Base-by-base conservation (phyloP, 2,329 filamentous ascomycete species). In the Amphichorda felina region DNA sequence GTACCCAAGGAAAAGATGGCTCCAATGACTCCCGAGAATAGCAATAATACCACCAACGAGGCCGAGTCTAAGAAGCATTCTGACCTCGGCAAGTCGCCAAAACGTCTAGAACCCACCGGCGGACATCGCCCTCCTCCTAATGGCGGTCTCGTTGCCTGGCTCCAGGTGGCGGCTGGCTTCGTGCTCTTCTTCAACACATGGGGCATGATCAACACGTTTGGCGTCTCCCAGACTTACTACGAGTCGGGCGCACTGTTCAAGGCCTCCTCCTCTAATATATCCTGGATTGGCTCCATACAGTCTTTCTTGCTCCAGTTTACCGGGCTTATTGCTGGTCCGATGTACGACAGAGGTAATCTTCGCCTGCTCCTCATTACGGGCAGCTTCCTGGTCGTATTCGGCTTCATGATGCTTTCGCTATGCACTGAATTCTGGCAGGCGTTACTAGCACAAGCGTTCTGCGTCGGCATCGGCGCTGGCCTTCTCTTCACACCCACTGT, bases 311-410 rank as follows among this genome's bases (percentile, higher is more conserved):
- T 72, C 9, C 33, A 46, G 11, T 25, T 57, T 40, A 37, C 45
- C 2, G 50, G 46, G 28, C 22, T 45, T 36, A 36, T 49, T 36
- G 42, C 57, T 2, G 70, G 70, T 0, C 64, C 61, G 1, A 42
- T 68, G 0, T 65, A 60, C 35, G 69, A 73, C 46, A 50, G 53
- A 4, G 69, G 70, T 6, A 57, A 64, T 39, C 56, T 66, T 27
- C 53, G 55, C 13, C 39, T 44, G 4, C 50, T 70, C 1, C 37
- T 72, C 2, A 14, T 51, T 3, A 41, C 46, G 3, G 67, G 68
- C 14, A 46, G 51, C 3, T 50, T 62, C 36, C 40, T 67, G 4
- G 50, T 63, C 5, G 57, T 66, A 6, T 53, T 71, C 10, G 66
- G 67, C 2, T 51, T 63, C 42, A 65, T 70, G 52, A 63, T 61